These are phyloP conservation scores for Penicillium sclerotigenum DNA, from an alignment of 2,329 filamentous ascomycete genomes.

Conservation along the genomic window DNA sequence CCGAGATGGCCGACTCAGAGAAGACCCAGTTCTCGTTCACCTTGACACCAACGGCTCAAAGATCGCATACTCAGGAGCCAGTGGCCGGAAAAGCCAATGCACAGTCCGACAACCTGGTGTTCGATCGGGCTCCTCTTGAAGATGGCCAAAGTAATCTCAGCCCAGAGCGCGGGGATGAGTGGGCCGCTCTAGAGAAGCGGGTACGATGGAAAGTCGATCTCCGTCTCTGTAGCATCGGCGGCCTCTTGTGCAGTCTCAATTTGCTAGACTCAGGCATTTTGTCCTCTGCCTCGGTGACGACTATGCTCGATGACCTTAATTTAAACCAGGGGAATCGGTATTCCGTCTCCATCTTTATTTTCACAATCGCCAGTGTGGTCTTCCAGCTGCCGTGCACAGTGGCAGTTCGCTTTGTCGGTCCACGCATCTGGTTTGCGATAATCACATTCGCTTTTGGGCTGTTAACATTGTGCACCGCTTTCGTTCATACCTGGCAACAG, in stretches of 20 bases:
- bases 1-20: not conserved
- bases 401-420: slow-evolving; percentile 62
- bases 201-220: slow-evolving; percentile 64
- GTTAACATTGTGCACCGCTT: slow-evolving; percentile 66
- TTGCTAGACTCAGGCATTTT: slow-evolving; percentile 69
- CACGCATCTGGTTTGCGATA: slow-evolving; percentile 59
- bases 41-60: not conserved
- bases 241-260: slow-evolving; percentile 67
- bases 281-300: slow-evolving; percentile 66
- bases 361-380: slow-evolving; percentile 64
- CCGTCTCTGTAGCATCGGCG: slow-evolving; percentile 67
- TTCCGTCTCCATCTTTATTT: slow-evolving; percentile 69
- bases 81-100: not conserved
- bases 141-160: not conserved
- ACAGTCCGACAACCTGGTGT: not conserved
- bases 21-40: not conserved
- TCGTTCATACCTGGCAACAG: slow-evolving; percentile 64
- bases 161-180: slow-evolving; percentile 13
- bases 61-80: not conserved
- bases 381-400: slow-evolving; percentile 69
- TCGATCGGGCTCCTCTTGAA: not conserved
- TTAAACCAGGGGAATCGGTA: slow-evolving; percentile 62
- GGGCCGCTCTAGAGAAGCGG: slow-evolving; percentile 40
- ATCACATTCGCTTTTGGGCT: slow-evolving; percentile 62
- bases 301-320: slow-evolving; percentile 62